A percentile compares a stretch with the other conserved stretches of the same genome.
phyloP scores from a whole-genome alignment of 2,329 filamentous ascomycete genomes.

The Cladobotryum protrusum region DNA sequence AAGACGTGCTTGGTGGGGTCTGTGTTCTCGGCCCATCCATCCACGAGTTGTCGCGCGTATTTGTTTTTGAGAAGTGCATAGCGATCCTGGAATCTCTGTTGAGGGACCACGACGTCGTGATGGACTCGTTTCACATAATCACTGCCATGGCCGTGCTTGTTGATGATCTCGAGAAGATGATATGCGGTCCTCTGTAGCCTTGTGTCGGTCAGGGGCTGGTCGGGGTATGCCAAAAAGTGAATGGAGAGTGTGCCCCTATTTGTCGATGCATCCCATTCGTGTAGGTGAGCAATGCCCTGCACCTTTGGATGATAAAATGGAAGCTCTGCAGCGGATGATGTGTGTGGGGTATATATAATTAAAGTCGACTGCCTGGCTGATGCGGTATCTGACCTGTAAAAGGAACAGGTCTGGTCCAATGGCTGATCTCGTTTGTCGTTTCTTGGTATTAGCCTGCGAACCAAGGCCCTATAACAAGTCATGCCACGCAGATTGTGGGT shows the following conservation, averaged over 20 bases:
- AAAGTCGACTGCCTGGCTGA: conserved; percentile 24
- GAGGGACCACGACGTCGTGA: conserved; percentile 75
- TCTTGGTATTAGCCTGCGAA: conserved; percentile 73
- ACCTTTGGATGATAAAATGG: conserved; percentile 88
- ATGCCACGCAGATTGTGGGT: conserved; percentile 20
- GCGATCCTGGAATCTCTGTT: conserved; percentile 71
- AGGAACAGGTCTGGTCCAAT: conserved; percentile 76
- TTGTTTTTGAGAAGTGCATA: conserved; percentile 74
- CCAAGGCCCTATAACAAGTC: conserved; percentile 54
- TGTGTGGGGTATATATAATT: conserved; percentile 75
- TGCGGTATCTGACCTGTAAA: conserved; percentile 43
- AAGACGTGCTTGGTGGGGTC: conserved; percentile 91
- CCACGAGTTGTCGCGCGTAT: conserved; percentile 65
- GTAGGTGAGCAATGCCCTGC: conserved; percentile 66
- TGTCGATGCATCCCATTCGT: conserved; percentile 50
- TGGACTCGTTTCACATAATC: conserved; percentile 73
- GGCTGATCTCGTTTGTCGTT: conserved; percentile 70
- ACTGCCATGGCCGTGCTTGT: conserved; percentile 67
- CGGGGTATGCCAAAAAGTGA: conserved; percentile 51
- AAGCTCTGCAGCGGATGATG: conserved; percentile 52
- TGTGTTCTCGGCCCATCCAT: conserved; percentile 78
- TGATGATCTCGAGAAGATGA: conserved; percentile 59
- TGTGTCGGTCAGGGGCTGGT: conserved; percentile 20
- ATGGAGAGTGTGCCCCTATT: conserved; percentile 49
- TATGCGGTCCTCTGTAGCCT: conserved; percentile 63